Evolutionary conservation across 768 basidiomycete genomes (phyloP), one percentile per base, ranked within the genome.

Genomic region (Trametes cinnabarina): DNA sequence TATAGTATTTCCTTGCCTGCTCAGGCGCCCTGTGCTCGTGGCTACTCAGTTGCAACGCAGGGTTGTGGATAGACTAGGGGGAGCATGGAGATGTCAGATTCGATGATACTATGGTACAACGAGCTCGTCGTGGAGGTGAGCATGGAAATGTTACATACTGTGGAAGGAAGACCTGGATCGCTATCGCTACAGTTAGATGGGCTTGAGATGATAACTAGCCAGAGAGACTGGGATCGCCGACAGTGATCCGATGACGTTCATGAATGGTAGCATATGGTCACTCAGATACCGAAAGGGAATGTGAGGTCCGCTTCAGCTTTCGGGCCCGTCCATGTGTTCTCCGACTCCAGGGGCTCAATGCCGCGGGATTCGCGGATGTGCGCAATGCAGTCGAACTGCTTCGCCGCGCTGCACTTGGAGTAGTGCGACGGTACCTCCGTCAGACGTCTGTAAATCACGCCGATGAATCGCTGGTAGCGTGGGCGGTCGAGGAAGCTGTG

Each of bases 401-500:
- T 52, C 10, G 66, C 68, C 1, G 63, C 60, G 35, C 60, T 63
- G 62, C 67, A 68, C 37, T 51, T 59, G 4, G 63, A 63, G 51
- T 71, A 71, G 54, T 70, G 70, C 44, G 69, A 70, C 57, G 61
- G 62, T 1, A 64, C 40, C 44, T 71, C 69, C 6, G 70, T 68
- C 17, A 51, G 47, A 3, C 58, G 63, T 12, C 67, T 51, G 53
- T 71, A 70, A 19, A 71, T 65, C 30, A 71, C 66, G 19, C 69
- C 70, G 42, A 70, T 69, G 63, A 69, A 69, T 11, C 68, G 64
- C 58, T 69, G 64, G 55, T 57, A 63, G 12, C 68, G 65, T 10
- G 63, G 61, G 6, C 46, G 47, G 42, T 67, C 62, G 44, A 69
- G 59, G 51, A 66, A 64, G 23, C 68, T 66, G 46, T 12, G 17